These are phyloP conservation scores for Populus tremula DNA, from an alignment of 345 rosid genomes.

Conservation along the genomic window DNA sequence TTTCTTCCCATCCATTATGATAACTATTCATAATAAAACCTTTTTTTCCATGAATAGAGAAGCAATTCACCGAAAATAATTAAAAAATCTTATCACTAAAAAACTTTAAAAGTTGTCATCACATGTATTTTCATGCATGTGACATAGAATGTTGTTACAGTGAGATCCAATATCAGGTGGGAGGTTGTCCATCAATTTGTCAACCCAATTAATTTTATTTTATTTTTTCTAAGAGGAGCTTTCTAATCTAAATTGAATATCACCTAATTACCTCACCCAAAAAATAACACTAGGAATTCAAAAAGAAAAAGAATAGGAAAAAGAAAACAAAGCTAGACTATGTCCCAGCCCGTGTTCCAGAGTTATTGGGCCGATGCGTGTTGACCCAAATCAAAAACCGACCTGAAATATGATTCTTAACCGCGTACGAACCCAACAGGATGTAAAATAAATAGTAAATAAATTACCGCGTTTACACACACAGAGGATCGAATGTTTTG, in stretches of 20 bases:
- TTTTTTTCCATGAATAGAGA: no score
- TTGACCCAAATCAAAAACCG: background rate
- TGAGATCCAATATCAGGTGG: slow-evolving; percentile 6
- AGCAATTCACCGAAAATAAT: no score
- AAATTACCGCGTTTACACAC: background rate
- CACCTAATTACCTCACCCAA: background rate
- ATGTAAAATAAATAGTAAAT: no score
- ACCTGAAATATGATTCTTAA: background rate
- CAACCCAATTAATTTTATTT: background rate
- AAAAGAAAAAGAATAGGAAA: background rate
- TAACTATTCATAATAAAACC: no score
- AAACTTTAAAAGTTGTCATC: no score
- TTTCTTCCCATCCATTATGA: no score
- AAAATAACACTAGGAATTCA: background rate
- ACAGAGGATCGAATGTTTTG: no score
- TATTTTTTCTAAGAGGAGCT: background rate
- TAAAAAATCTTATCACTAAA: no score
- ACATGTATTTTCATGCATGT: no score
- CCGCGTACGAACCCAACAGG: background rate
- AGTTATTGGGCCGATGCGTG: background rate
- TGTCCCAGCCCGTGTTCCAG: background rate
- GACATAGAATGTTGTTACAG: background rate
- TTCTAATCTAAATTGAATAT: background rate
- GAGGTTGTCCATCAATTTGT: slow-evolving; percentile 3
- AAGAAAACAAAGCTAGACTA: background rate